A percentile compares a stretch with the other conserved stretches of the same genome.
Conservation (phyloP, 306 rosid species). For the Prunus campanulata region DNA sequence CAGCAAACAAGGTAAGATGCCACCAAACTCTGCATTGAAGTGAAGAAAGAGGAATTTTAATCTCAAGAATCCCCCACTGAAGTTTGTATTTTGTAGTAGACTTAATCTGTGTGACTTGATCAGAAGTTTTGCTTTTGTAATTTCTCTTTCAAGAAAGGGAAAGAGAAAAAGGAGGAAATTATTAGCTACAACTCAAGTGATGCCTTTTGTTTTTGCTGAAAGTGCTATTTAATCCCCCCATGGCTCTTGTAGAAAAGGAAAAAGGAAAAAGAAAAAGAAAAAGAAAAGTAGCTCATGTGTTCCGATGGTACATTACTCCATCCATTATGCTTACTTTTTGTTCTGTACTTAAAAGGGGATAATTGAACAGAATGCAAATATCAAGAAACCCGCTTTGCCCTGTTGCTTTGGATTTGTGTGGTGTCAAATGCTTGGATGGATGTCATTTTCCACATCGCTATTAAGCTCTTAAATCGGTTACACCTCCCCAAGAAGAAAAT, state of each 20-base stretch:
- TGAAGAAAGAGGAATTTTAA: constrained; percentile 22
- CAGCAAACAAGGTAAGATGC: constrained; percentile 42
- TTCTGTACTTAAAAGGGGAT: background rate
- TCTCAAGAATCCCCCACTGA: constrained; percentile 18
- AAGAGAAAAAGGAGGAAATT: background rate
- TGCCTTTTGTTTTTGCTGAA: constrained; percentile 30
- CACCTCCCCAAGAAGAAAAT: too few species aligned
- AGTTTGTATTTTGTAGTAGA: constrained; percentile 26
- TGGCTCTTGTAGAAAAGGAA: constrained; percentile 35
- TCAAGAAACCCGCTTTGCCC: too few species aligned
- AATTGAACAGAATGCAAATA: too few species aligned
- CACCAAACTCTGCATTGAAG: constrained; percentile 29
- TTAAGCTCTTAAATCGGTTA: too few species aligned
- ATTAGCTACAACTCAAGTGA: constrained; percentile 21
- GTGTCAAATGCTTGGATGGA: too few species aligned
- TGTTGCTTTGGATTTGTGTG: background rate
- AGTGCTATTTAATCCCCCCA: constrained; percentile 20
- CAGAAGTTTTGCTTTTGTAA: constrained; percentile 29
- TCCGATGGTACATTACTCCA: background rate
- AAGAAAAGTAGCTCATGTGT: constrained; percentile 8
- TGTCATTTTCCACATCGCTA: too few species aligned
- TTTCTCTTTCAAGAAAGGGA: constrained; percentile 7
- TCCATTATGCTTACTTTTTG: background rate
- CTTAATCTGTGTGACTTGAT: constrained; percentile 12
- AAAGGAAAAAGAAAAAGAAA: background rate